phyloP scores from a whole-genome alignment of 78 protist species.

The Diacronema lutheri region DNA sequence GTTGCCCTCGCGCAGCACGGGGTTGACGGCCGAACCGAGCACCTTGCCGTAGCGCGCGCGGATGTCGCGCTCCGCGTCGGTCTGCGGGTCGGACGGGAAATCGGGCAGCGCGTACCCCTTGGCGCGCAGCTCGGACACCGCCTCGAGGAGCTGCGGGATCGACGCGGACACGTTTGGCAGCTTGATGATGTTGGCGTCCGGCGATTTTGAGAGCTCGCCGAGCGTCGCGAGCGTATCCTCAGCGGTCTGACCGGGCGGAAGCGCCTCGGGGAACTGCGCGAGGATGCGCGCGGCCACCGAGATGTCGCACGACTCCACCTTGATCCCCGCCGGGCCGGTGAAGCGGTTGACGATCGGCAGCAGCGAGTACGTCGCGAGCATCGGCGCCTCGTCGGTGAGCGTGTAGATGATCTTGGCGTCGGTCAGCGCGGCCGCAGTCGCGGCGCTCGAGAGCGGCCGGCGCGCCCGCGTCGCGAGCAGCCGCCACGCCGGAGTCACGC shows the following conservation, averaged over 20 bases:
- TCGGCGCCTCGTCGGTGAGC: slow-evolving; percentile 40
- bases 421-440: not conserved
- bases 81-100: not conserved
- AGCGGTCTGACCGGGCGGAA: slow-evolving; percentile 1
- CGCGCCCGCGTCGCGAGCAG: too few species aligned
- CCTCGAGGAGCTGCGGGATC: slow-evolving; percentile 25
- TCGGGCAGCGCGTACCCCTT: slow-evolving; percentile 21
- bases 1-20: slow-evolving; percentile 50
- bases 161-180: slow-evolving; percentile 46
- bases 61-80: slow-evolving; percentile 8
- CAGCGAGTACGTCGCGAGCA: slow-evolving; percentile 36
- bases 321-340: not conserved
- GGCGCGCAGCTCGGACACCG: slow-evolving; percentile 26
- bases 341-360: slow-evolving; percentile 30
- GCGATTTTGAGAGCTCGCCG: slow-evolving; percentile 23
- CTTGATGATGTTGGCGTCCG: slow-evolving; percentile 41
- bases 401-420: slow-evolving; percentile 25
- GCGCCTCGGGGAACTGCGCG: slow-evolving; percentile 12
- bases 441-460: too few species aligned
- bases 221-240: slow-evolving; percentile 6
- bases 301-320: slow-evolving; percentile 5
- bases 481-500: too few species aligned
- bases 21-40: slow-evolving; percentile 49
- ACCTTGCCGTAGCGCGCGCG: slow-evolving; percentile 4
- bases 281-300: slow-evolving; percentile 37